Base-by-base conservation (phyloP, 2,329 filamentous ascomycete genomes). In the Ceratocystis eucalypticola region DNA sequence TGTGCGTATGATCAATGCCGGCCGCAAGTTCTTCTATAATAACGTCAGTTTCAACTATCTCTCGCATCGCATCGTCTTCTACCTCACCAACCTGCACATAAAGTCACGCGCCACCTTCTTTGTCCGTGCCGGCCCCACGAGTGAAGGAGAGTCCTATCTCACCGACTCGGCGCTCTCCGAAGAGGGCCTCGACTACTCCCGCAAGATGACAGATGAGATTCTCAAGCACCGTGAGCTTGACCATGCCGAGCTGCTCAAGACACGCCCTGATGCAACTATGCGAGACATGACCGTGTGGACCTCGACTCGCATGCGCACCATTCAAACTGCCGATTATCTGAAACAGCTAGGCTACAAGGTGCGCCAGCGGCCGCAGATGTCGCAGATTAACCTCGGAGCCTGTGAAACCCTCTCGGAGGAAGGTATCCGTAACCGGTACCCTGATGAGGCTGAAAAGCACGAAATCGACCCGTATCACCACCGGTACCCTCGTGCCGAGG, bases 1-100 rank as follows among this genome's bases (percentile, higher is more conserved):
- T 77, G 93, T 99, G 78, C 96, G 96, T 79, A 96, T 99, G 93
- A 96, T 97, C 74, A 99, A 99, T 71, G 94, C 94, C 6, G 94
- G 94, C 57, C 86, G 93, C 73, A 86, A 91, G 70, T 88, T 99
- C 73, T 88, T 93, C 71, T 93, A 97, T 76, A 99, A 99, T 78
- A 96, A 97, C 71, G 89, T 94, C 74, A 92, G 88, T 73, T 97
- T 99, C 75, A 93, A 92, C 71, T 99, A 99, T 73, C 82, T 99
- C 41, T 96, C 92, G 0, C 92, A 99, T 74, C 86, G 94, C 68
- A 99, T 99, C 70, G 93, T 99, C 66, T 99, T 99, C 77, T 99
- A 97, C 75, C 84, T 99, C 61, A 89, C 96, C 73, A 99, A 99
- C 73, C 80, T 97, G 28, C 94, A 99, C 76, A 96, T 96, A 80